Conservation (phyloP, 2,329 filamentous ascomycete genomes). For the Zopfia rhizophila region DNA sequence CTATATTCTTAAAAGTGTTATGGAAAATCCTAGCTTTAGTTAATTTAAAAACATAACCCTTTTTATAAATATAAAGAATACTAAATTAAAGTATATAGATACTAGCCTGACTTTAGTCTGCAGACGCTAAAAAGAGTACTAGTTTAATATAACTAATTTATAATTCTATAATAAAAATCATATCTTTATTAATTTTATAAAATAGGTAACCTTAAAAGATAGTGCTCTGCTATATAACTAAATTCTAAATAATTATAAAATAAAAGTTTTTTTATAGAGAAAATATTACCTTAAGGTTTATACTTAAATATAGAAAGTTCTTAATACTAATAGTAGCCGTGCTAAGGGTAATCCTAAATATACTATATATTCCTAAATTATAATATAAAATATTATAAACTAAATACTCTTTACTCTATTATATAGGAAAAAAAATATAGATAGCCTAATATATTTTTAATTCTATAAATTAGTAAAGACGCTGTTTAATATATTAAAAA, state of each 20-base stretch:
- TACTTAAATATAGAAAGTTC: neutral
- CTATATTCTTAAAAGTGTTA: neutral
- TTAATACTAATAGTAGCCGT: neutral
- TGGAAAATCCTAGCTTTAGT: neutral
- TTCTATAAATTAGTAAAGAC: neutral
- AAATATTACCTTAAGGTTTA: neutral
- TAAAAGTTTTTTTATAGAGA: neutral
- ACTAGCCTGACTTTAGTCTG: neutral
- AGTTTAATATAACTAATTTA: neutral
- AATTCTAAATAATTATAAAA: neutral
- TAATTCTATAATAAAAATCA: neutral
- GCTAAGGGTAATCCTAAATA: neutral
- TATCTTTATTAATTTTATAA: neutral
- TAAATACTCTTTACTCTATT: neutral
- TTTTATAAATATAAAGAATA: constrained; percentile 1
- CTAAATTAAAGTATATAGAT: neutral
- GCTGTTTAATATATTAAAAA: neutral
- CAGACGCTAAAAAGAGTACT: neutral
- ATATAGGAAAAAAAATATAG: constrained; percentile 1
- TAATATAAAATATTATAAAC: too few relatives aligned
- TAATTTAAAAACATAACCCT: neutral
- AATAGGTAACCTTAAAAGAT: neutral
- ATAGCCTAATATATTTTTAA: neutral
- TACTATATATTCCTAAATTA: neutral
- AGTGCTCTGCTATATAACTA: neutral